Conservation (phyloP, 2,329 filamentous ascomycete genomes). For the Clonostachys rosea region DNA sequence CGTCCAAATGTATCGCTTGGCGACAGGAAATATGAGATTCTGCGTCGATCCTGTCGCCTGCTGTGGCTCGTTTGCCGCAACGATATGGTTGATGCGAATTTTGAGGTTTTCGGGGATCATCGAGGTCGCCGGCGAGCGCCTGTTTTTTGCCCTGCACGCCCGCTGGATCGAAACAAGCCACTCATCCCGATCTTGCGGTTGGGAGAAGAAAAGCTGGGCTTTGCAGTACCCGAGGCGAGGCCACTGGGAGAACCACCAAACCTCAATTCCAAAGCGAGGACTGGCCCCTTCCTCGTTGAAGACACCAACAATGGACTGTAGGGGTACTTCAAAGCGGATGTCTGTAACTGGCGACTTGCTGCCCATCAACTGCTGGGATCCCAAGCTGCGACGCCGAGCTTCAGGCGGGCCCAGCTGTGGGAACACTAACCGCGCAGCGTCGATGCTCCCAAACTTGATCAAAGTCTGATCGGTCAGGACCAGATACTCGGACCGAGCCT, state of each 20-base stretch:
- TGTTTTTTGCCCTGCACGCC: conserved; percentile 30
- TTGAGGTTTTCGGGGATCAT: conserved; percentile 41
- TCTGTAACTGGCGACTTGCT: conserved; percentile 25
- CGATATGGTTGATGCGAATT: conserved; percentile 36
- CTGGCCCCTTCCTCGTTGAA: conserved; percentile 46
- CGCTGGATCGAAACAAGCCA: conserved; percentile 42
- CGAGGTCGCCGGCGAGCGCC: conserved; percentile 23
- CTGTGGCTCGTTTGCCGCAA: conserved; percentile 36
- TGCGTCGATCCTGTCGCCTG: conserved; percentile 15
- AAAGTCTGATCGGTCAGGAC: conserved; percentile 46
- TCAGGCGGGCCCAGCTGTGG: conserved; percentile 30
- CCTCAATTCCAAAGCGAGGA: conserved; percentile 46
- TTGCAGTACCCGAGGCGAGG: conserved; percentile 39
- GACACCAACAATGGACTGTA: conserved; percentile 44
- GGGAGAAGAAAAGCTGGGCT: conserved; percentile 41
- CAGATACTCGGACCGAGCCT: conserved; percentile 43
- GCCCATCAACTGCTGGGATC: conserved; percentile 12
- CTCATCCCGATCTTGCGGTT: conserved; percentile 42
- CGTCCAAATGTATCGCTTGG: conserved; percentile 37
- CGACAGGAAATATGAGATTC: conserved; percentile 44
- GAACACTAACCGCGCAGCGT: conserved; percentile 42
- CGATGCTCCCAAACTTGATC: conserved; percentile 41
- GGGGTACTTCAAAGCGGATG: conserved; percentile 38
- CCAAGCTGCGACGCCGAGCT: conserved; percentile 6
- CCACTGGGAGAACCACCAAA: conserved; percentile 48